Evolutionary conservation across 208 protist genomes (phyloP).

Genomic region (Porcisia hertigi): DNA sequence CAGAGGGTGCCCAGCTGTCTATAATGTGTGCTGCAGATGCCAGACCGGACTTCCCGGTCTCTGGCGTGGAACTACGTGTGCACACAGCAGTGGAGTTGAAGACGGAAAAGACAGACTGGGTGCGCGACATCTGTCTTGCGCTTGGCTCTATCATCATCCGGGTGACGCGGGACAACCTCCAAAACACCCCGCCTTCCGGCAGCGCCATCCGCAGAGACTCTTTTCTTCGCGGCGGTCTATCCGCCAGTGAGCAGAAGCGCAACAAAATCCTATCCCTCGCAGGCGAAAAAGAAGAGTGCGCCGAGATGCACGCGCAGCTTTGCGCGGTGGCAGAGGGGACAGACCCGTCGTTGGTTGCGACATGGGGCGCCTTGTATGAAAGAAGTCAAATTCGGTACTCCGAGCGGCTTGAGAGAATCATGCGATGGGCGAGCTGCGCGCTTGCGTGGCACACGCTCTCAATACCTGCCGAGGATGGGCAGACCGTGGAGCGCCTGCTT

Average conservation of each 20-base stretch:
- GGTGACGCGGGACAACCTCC: constrained; percentile 37
- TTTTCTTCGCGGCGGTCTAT: constrained; percentile 34
- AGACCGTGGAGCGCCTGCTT: constrained; percentile 46
- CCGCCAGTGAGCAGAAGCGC: constrained; percentile 17
- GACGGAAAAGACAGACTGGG: constrained; percentile 67
- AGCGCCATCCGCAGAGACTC: constrained; percentile 14
- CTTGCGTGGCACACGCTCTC: constrained; percentile 47
- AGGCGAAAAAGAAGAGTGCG: constrained; percentile 29
- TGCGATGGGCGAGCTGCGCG: constrained; percentile 47
- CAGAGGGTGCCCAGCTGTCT: constrained; percentile 26
- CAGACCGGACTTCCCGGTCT: constrained; percentile 10
- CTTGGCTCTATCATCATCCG: constrained; percentile 66
- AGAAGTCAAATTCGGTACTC: constrained; percentile 39
- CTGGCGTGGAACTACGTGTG: constrained; percentile 25
- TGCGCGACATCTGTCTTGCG: constrained; percentile 68
- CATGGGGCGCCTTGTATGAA: constrained; percentile 34
- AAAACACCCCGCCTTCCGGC: constrained; percentile 26
- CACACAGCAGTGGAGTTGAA: constrained; percentile 49
- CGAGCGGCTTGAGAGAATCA: constrained; percentile 32
- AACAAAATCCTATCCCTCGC: constrained; percentile 7
- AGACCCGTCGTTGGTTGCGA: constrained; percentile 7
- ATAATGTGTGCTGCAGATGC: constrained; percentile 24
- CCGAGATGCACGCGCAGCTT: constrained; percentile 27
- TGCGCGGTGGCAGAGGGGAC: constrained; percentile 26
- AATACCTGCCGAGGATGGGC: constrained; percentile 19